A percentile compares a stretch with the other conserved stretches of the same genome.
Conservation (phyloP, 2,329 filamentous ascomycete genomes). For the Hypoxylon sp. region DNA sequence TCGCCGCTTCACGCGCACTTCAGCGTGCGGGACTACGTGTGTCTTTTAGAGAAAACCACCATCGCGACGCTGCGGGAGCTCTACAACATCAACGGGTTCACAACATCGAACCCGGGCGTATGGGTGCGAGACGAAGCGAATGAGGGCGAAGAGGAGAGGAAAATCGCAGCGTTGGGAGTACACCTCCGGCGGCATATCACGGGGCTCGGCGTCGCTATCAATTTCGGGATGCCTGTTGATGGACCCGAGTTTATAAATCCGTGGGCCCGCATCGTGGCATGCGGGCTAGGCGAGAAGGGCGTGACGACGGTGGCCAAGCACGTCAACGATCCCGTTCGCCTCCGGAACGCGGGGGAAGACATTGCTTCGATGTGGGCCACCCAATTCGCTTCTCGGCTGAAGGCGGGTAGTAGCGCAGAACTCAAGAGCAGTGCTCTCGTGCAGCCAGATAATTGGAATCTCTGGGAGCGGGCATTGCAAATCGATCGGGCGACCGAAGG, state of each 20-base stretch:
- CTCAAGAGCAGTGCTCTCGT: background rate
- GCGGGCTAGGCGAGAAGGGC: slow-evolving; percentile 84
- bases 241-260: slow-evolving; percentile 62
- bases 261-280: slow-evolving; percentile 85
- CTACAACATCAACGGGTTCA: slow-evolving; percentile 70
- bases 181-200: slow-evolving; percentile 88
- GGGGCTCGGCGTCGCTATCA: slow-evolving; percentile 86
- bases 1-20: slow-evolving; percentile 69
- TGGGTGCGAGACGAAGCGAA: slow-evolving; percentile 70
- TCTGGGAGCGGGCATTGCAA: slow-evolving; percentile 16
- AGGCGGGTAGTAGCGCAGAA: background rate
- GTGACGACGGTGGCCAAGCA: slow-evolving; percentile 81
- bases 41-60: slow-evolving; percentile 82
- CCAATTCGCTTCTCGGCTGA: slow-evolving; percentile 37
- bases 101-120: slow-evolving; percentile 82
- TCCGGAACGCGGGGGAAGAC: background rate
- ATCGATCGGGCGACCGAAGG: slow-evolving; percentile 7
- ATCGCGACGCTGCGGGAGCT: slow-evolving; percentile 74
- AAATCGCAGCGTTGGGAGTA: slow-evolving; percentile 94
- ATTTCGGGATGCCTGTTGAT: slow-evolving; percentile 73
- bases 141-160: slow-evolving; percentile 62
- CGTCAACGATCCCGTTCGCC: slow-evolving; percentile 46
- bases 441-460: slow-evolving; percentile 24
- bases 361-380: slow-evolving; percentile 32
- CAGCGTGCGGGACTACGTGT: slow-evolving; percentile 82